A percentile compares a stretch with the other conserved stretches of the same genome.
phyloP scores from a whole-genome alignment of 331 rosid genomes.

The Dryas integrifolia region DNA sequence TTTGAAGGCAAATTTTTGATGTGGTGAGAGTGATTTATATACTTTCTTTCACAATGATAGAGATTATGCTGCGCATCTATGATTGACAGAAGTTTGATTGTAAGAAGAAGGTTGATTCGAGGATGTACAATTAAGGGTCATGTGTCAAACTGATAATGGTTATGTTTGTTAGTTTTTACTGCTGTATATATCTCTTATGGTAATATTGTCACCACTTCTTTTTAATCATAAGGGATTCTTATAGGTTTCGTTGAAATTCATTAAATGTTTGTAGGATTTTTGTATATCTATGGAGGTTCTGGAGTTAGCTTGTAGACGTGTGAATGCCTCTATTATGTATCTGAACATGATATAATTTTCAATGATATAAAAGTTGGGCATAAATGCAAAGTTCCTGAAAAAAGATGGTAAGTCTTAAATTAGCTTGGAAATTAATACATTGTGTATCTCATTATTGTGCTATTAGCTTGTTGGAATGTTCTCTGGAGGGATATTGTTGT shows the following conservation, averaged over 20 bases:
- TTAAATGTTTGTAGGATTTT: not conserved
- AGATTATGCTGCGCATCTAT: not conserved
- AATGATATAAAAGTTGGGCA: not conserved
- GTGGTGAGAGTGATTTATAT: not conserved
- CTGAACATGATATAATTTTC: not conserved
- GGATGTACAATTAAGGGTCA: not conserved
- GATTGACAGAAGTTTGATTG: not conserved
- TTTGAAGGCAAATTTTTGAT: not conserved
- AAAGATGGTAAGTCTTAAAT: not conserved
- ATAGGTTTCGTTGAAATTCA: too few relatives aligned
- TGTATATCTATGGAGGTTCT: not conserved
- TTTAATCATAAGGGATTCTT: too few relatives aligned
- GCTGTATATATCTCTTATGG: not conserved
- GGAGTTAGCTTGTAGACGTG: not conserved
- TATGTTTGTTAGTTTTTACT: not conserved
- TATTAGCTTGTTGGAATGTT: not conserved
- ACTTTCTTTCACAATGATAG: not conserved
- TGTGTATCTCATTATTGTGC: not conserved
- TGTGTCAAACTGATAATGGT: not conserved
- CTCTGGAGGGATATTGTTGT: not conserved
- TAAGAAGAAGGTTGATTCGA: not conserved
- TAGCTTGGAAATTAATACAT: not conserved
- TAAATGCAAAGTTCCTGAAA: not conserved
- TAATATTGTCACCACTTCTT: too few relatives aligned
- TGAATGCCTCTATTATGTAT: not conserved